Evolutionary conservation across 148 eudicot species (phyloP).

Genomic region (Rhododendron simsii): DNA sequence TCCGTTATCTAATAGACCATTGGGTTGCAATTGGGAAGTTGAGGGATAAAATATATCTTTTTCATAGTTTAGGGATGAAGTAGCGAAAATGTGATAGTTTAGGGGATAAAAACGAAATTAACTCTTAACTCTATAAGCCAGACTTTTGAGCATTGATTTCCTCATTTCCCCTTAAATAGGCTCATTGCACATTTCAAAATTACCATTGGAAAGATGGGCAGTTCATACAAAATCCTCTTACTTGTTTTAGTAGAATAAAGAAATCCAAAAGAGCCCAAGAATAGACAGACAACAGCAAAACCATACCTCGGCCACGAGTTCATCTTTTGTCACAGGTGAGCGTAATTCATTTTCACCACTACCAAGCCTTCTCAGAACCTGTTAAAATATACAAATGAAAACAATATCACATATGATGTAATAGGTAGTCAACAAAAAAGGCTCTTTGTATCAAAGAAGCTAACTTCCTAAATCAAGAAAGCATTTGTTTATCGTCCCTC

Average conservation of each 20-base stretch:
- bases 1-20: no score
- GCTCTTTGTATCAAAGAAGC: neutral
- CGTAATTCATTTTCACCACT: conserved; percentile 74
- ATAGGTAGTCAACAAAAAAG: neutral
- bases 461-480: neutral
- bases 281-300: neutral
- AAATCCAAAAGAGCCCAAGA: neutral
- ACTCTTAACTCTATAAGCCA: neutral
- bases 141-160: neutral
- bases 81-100: neutral
- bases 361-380: conserved; percentile 66
- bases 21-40: no score
- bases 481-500: neutral
- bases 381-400: conserved; percentile 2
- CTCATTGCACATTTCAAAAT: neutral
- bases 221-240: neutral
- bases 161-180: neutral
- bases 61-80: no score
- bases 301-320: conserved; percentile 75
- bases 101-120: no score
- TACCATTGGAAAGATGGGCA: neutral
- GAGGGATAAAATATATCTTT: no score
- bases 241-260: neutral
- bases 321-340: conserved; percentile 79
- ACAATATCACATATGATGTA: neutral